These are phyloP conservation scores for Pseudogymnoascus sp. DNA, from an alignment of 2,329 filamentous ascomycete genomes.

Conservation along the genomic window DNA sequence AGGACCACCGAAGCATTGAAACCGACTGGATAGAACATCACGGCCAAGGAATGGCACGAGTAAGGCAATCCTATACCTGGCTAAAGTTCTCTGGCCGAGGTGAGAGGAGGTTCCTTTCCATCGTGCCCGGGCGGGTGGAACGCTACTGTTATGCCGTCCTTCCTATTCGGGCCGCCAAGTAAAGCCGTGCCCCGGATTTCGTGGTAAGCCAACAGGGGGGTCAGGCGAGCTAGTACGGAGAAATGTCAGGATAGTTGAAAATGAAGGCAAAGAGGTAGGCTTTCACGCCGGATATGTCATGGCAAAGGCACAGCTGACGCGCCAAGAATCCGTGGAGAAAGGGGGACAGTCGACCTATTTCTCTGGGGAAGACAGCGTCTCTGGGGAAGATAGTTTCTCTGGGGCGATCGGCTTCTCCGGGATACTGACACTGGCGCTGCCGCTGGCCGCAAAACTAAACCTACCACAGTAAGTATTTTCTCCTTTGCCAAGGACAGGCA, in stretches of 20 bases:
- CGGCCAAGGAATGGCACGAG: neutral
- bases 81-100: neutral
- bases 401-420: neutral
- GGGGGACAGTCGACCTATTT: neutral
- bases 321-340: neutral
- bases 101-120: neutral
- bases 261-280: neutral
- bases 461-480: conserved; percentile 6
- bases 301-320: neutral
- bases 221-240: neutral
- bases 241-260: neutral
- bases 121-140: conserved; percentile 1
- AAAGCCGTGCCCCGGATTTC: conserved; percentile 4
- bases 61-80: neutral
- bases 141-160: neutral
- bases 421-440: neutral
- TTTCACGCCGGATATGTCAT: neutral
- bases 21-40: neutral
- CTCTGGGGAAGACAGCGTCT: neutral
- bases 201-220: neutral
- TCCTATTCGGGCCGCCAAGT: neutral
- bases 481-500: neutral
- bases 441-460: neutral
- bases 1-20: neutral
- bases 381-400: neutral